These are phyloP conservation scores for Leccinellum rugosiceps DNA, from an alignment of 768 basidiomycete genomes.

Conservation along the genomic window DNA sequence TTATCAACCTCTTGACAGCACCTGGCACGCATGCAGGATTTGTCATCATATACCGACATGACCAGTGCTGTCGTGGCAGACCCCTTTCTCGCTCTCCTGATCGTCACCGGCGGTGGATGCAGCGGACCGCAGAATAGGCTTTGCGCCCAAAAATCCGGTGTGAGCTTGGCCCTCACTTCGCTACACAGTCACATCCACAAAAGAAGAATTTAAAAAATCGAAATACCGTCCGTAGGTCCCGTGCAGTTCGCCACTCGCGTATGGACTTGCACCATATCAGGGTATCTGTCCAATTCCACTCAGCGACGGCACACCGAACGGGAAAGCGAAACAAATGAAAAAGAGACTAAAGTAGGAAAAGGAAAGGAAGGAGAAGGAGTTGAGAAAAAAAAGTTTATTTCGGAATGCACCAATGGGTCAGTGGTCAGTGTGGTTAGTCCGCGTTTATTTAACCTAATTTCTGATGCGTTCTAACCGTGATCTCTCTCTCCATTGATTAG, in stretches of 20 bases:
- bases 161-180: conserved; percentile 22
- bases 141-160: not conserved
- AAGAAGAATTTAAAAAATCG: not conserved
- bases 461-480: conserved; percentile 4
- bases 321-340: not conserved
- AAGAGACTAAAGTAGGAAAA: not conserved
- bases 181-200: conserved; percentile 3
- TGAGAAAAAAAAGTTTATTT: not conserved
- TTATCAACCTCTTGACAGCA: not conserved
- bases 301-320: not conserved
- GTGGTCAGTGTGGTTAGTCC: not conserved
- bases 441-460: conserved; percentile 8
- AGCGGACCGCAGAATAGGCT: conserved; percentile 1
- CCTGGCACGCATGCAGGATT: not conserved
- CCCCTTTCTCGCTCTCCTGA: not conserved
- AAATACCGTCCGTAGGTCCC: not conserved
- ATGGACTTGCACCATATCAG: conserved; percentile 5
- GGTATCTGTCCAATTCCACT: not conserved
- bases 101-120: conserved; percentile 2
- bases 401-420: not conserved
- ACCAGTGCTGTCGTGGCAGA: not conserved
- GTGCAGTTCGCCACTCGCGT: conserved; percentile 1
- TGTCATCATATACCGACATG: conserved; percentile 1
- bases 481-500: not conserved
- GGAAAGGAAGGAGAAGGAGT: not conserved